Evolutionary conservation across 2,329 filamentous ascomycete genomes (phyloP).

Genomic region (Apiospora aurea): DNA sequence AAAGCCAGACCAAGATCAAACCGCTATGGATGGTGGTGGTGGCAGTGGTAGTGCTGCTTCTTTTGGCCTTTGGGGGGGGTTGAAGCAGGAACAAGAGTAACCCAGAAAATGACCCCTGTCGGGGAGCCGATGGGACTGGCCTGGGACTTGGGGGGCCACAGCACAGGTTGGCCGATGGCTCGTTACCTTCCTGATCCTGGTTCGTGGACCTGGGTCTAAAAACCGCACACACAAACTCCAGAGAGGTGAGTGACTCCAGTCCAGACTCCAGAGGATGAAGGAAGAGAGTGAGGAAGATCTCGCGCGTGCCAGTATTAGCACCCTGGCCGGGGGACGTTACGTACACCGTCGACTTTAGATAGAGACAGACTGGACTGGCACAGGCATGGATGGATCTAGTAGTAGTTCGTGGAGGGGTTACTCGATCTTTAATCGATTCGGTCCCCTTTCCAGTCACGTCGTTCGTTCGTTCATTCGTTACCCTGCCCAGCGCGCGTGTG

Average conservation of each 20-base stretch:
- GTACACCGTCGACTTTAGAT: conserved; percentile 22
- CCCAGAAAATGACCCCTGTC: conserved; percentile 22
- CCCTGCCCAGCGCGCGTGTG: background rate
- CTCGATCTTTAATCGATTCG: conserved; percentile 16
- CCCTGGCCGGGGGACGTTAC: background rate
- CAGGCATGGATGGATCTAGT: background rate
- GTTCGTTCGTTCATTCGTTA: background rate
- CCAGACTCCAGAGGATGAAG: background rate
- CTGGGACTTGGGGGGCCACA: conserved; percentile 15
- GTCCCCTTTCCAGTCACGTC: background rate
- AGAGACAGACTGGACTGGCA: conserved; percentile 15
- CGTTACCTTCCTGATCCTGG: conserved; percentile 17
- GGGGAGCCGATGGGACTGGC: conserved; percentile 20
- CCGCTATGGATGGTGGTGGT: conserved; percentile 24
- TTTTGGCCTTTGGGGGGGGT: conserved; percentile 15
- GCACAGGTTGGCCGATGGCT: conserved; percentile 15
- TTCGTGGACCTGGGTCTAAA: conserved; percentile 20
- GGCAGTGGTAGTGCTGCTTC: conserved; percentile 7
- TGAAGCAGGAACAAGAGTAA: conserved; percentile 25
- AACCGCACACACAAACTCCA: conserved; percentile 15
- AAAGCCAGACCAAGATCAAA: conserved; percentile 27
- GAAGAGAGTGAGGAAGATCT: background rate
- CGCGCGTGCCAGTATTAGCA: background rate
- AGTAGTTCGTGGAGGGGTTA: conserved; percentile 2
- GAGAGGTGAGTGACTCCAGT: conserved; percentile 2